Conservation (phyloP, 345 rosid genomes). For the Corchorus capsularis region DNA sequence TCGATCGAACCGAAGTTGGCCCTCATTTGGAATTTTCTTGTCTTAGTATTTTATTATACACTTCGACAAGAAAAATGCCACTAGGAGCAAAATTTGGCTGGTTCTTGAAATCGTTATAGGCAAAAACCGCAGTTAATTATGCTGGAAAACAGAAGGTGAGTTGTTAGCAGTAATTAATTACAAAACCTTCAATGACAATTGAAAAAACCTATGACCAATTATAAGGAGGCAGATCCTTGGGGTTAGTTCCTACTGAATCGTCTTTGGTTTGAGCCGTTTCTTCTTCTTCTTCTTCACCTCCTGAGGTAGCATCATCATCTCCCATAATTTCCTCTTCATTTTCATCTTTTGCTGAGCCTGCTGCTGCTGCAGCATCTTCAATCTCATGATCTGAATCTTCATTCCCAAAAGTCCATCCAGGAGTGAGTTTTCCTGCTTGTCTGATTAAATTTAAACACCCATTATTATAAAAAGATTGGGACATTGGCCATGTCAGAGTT, state of each 20-base stretch:
- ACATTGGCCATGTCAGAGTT: constrained; percentile 27
- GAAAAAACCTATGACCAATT: constrained; percentile 20
- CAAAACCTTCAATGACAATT: too few relatives aligned
- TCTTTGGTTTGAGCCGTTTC: constrained; percentile 26
- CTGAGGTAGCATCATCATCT: constrained; percentile 33
- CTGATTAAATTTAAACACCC: constrained; percentile 23
- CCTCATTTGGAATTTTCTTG: too few relatives aligned
- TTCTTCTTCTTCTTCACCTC: constrained; percentile 24
- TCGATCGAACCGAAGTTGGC: too few relatives aligned
- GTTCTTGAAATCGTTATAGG: too few relatives aligned
- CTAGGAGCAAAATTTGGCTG: too few relatives aligned
- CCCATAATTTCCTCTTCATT: constrained; percentile 34
- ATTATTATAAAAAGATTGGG: constrained; percentile 27
- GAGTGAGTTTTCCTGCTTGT: constrained; percentile 23
- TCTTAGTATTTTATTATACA: too few relatives aligned
- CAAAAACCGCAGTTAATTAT: too few relatives aligned
- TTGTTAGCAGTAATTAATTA: too few relatives aligned
- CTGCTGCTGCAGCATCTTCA: constrained; percentile 20
- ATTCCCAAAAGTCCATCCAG: constrained; percentile 36
- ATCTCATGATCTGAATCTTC: constrained; percentile 27
- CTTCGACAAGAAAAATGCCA: too few relatives aligned
- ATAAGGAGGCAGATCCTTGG: constrained; percentile 9
- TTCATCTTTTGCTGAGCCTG: constrained; percentile 27
- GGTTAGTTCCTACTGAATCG: constrained; percentile 10
- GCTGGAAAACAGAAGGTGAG: too few relatives aligned